phyloP scores from a whole-genome alignment of 495 filamentous ascomycete species.

The Lindgomyces ingoldianus region DNA sequence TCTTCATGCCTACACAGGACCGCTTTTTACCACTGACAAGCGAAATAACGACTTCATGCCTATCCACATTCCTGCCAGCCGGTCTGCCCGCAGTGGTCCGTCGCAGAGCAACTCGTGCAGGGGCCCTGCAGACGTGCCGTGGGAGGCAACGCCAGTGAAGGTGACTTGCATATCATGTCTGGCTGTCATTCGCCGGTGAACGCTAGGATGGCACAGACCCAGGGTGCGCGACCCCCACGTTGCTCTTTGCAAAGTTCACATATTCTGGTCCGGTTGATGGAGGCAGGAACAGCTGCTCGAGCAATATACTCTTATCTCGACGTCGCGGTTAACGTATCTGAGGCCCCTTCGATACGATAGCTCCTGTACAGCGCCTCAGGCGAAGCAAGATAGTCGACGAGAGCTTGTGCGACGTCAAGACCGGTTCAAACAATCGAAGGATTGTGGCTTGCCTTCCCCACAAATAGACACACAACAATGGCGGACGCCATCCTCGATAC shows the following conservation, averaged over 20 bases:
- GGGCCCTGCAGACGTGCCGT: slow-evolving; percentile 25
- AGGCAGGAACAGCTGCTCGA: slow-evolving; percentile 15
- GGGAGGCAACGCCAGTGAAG: slow-evolving; percentile 28
- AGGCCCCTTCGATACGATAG: not conserved
- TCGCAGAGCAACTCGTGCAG: slow-evolving; percentile 17
- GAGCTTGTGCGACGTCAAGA: not conserved
- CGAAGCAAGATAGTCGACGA: not conserved
- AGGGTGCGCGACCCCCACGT: slow-evolving; percentile 29
- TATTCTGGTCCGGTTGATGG: not conserved
- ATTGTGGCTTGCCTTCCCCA: slow-evolving; percentile 23
- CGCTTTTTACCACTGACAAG: too few relatives aligned
- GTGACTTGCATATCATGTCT: slow-evolving; percentile 35
- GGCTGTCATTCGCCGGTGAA: slow-evolving; percentile 19
- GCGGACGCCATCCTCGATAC: slow-evolving; percentile 10
- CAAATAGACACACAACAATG: slow-evolving; percentile 10
- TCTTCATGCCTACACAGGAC: too few relatives aligned
- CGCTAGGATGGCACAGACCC: slow-evolving; percentile 30
- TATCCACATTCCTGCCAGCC: not conserved
- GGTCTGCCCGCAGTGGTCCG: not conserved
- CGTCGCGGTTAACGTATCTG: not conserved
- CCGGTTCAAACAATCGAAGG: not conserved
- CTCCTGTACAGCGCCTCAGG: not conserved
- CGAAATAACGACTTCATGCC: slow-evolving; percentile 21
- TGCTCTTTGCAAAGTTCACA: slow-evolving; percentile 13
- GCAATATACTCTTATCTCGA: slow-evolving; percentile 33